A percentile compares a stretch with the other conserved stretches of the same genome.
These are phyloP conservation scores for Colletotrichum chlorophyti DNA, from an alignment of 2,329 filamentous ascomycete species.

Conservation along the genomic window DNA sequence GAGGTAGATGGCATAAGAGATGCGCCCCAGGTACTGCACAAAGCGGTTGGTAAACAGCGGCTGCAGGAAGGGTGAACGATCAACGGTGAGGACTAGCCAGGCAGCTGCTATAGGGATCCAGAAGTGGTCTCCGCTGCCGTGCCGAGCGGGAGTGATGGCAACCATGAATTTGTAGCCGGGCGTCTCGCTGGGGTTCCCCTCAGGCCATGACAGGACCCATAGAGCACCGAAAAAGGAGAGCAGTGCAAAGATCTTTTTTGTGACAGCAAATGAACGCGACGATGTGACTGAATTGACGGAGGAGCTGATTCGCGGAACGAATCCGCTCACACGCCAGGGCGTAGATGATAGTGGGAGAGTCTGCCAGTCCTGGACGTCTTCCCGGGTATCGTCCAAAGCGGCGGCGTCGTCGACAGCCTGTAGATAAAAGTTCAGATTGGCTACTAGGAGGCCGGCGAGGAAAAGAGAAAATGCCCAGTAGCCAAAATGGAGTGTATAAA, in stretches of 20 bases:
- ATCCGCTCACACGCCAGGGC: no score
- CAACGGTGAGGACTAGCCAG: slow-evolving; percentile 4
- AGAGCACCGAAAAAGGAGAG: not conserved
- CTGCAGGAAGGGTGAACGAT: slow-evolving; percentile 52
- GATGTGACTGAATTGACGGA: not conserved
- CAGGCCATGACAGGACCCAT: not conserved
- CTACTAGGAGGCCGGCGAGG: slow-evolving; percentile 4
- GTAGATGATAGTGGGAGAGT: no score
- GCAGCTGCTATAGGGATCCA: slow-evolving; percentile 13
- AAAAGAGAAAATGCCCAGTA: slow-evolving; percentile 14
- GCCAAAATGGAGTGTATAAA: slow-evolving; percentile 43
- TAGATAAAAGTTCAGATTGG: not conserved
- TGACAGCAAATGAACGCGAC: not conserved
- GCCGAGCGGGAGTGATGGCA: not conserved
- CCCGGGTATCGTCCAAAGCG: no score
- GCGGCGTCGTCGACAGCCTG: no score
- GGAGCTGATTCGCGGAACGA: not conserved
- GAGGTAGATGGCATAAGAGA: slow-evolving; percentile 69
- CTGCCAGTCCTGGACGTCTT: no score
- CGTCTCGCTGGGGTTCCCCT: not conserved
- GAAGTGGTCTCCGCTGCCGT: not conserved
- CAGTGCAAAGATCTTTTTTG: not conserved
- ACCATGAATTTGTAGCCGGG: no score
- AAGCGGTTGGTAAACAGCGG: slow-evolving; percentile 64
- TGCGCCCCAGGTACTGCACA: slow-evolving; percentile 67